These are phyloP conservation scores for Alternaria sp. DNA, from an alignment of 2,329 filamentous ascomycete species.

Conservation along the genomic window DNA sequence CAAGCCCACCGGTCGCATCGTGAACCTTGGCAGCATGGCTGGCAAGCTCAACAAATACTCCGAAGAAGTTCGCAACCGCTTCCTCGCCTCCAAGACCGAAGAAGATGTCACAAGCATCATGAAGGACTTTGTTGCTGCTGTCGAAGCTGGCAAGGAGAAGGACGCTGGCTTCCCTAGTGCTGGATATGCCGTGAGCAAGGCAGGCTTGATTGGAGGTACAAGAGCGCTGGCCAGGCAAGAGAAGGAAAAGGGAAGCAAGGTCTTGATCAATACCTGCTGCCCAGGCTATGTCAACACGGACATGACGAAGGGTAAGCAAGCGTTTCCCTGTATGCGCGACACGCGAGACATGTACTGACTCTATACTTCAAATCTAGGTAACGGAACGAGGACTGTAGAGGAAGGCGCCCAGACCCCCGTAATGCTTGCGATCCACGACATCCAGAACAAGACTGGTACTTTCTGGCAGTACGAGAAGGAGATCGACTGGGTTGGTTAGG, in stretches of 20 bases:
- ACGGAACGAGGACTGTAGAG: slow-evolving; percentile 49
- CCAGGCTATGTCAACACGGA: slow-evolving; percentile 57
- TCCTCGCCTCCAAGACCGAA: slow-evolving; percentile 50
- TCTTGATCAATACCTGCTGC: slow-evolving; percentile 51
- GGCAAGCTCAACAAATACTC: slow-evolving; percentile 58
- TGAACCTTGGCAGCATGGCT: slow-evolving; percentile 57
- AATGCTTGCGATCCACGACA: slow-evolving; percentile 50
- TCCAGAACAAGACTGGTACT: slow-evolving; percentile 42
- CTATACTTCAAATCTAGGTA: slow-evolving; percentile 13
- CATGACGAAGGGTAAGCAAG: slow-evolving; percentile 47
- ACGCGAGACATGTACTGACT: not conserved
- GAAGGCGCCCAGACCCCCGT: slow-evolving; percentile 55
- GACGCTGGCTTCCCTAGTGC: slow-evolving; percentile 58
- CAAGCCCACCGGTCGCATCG: slow-evolving; percentile 51
- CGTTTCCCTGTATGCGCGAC: not conserved
- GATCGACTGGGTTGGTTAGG: slow-evolving; percentile 48
- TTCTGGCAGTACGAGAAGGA: slow-evolving; percentile 52
- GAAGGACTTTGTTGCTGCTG: slow-evolving; percentile 56
- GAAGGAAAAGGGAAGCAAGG: slow-evolving; percentile 39
- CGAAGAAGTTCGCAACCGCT: slow-evolving; percentile 49
- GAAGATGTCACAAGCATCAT: slow-evolving; percentile 56
- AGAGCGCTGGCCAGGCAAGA: slow-evolving; percentile 46
- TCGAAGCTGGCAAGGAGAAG: slow-evolving; percentile 54
- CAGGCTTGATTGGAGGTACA: slow-evolving; percentile 53
- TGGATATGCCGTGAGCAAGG: slow-evolving; percentile 58